These are phyloP conservation scores for Macadamia integrifolia DNA, from an alignment of 164 flowering plant species.

Conservation along the genomic window DNA sequence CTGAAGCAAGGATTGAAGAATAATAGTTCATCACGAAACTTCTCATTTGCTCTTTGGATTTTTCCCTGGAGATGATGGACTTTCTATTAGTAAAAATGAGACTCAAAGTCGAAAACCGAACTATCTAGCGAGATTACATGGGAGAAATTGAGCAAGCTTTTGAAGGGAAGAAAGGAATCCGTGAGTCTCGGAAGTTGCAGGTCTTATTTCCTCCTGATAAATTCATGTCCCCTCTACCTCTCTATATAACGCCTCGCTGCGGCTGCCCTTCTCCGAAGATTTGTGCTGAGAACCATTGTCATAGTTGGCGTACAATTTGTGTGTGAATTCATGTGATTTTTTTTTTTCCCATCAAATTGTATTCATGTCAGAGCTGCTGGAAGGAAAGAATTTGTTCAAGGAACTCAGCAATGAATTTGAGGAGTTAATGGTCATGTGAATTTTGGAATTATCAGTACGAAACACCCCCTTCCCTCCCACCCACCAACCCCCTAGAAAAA, in stretches of 20 bases:
- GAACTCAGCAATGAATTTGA: constrained; percentile 70
- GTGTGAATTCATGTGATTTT: background rate
- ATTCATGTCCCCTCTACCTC: too few relatives aligned
- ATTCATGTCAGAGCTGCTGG: constrained; percentile 55
- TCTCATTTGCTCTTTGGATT: constrained; percentile 8
- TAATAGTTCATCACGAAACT: background rate
- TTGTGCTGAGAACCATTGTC: too few relatives aligned
- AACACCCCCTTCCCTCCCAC: too few relatives aligned
- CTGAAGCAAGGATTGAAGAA: constrained; percentile 10
- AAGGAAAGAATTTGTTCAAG: constrained; percentile 63
- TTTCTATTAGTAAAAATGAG: constrained; percentile 7
- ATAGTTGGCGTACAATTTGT: too few relatives aligned
- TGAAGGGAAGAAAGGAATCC: constrained; percentile 6
- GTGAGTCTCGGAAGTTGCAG: background rate
- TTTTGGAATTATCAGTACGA: background rate
- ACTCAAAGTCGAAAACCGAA: constrained; percentile 5
- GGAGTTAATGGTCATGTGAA: constrained; percentile 65
- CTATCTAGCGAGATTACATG: constrained; percentile 9
- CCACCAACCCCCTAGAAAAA: too few relatives aligned
- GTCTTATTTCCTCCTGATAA: too few relatives aligned
- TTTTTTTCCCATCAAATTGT: background rate
- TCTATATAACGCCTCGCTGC: too few relatives aligned
- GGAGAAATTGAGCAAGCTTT: constrained; percentile 1
- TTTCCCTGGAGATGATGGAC: background rate
- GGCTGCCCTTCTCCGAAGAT: too few relatives aligned